Conservation (phyloP, 177 flowering plant species). For the Vitis hybrid region DNA sequence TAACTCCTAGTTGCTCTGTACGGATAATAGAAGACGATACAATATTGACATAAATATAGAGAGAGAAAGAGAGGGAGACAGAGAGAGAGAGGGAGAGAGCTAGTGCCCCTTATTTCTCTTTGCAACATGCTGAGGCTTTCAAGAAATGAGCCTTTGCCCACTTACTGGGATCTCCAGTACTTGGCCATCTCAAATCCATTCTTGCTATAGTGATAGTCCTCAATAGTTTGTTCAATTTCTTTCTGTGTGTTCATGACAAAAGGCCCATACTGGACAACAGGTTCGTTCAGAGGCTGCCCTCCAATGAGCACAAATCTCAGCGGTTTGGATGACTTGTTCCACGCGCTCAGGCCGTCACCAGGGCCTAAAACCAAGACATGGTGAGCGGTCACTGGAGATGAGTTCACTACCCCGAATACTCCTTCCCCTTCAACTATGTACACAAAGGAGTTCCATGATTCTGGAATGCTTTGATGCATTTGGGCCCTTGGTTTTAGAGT, state of each 20-base stretch:
- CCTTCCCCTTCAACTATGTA: conserved; percentile 86
- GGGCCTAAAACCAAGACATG: conserved; percentile 62
- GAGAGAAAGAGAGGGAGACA: conserved; percentile 3
- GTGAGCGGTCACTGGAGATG: conserved; percentile 52
- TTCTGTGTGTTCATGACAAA: conserved; percentile 82
- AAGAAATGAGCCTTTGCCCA: too few species aligned
- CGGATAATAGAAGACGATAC: too few species aligned
- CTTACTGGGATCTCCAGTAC: conserved; percentile 49
- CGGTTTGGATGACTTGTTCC: conserved; percentile 63
- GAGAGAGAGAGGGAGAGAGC: background rate
- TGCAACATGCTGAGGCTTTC: background rate
- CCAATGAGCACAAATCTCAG: conserved; percentile 65
- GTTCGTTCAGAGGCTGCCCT: conserved; percentile 78
- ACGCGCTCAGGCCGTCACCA: conserved; percentile 71
- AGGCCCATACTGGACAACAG: conserved; percentile 75
- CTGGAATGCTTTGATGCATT: conserved; percentile 63
- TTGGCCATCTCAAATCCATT: conserved; percentile 72
- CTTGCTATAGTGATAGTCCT: conserved; percentile 46
- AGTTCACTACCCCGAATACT: conserved; percentile 45
- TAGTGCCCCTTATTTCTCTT: conserved; percentile 1
- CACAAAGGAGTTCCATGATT: conserved; percentile 72
- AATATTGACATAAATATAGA: too few species aligned
- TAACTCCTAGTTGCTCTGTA: conserved; percentile 2
- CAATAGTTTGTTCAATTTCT: conserved; percentile 57
- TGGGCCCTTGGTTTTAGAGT: conserved; percentile 62